Evolutionary conservation across 2,329 filamentous ascomycete genomes (phyloP), one percentile per base, ranked within the genome.

Genomic region (Ophiostoma ulmi): DNA sequence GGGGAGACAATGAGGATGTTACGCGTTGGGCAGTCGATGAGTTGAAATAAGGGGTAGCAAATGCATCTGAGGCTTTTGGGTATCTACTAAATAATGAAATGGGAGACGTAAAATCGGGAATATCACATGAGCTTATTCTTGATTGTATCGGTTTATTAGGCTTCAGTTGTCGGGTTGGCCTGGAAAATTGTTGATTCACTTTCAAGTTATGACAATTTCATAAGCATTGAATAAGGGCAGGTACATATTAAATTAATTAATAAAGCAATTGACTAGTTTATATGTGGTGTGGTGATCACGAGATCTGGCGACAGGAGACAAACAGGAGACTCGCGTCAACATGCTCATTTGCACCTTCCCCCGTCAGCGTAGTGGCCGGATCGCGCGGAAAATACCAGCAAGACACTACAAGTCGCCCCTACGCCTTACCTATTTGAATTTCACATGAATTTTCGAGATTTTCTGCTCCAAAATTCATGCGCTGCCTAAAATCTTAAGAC

Each of bases 301-400:
- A 63, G 58, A 63, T 35, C 58, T 63, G 58, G 58, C 58, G 58
- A 63, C 58, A 63, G 58, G 26, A 63, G 58, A 63, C 58, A 36
- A 63, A 63, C 58, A 63, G 58, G 58, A 63, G 58, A 63, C 58
- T 55, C 58, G 58, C 58, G 52, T 58, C 52, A 10, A 58, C 17
- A 11, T 58, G 48, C 48, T 8, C 55, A 61, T 31, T 31, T 22
- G 22, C 55, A 31, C 58, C 26, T 63, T 7, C 52, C 39, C 13
- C 26, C 58, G 10, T 35, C 58, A 63, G 58, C 58, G 58, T 36
- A 36, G 58, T 13, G 26, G 58, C 58, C 58, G 58, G 58, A 35
- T 17, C 4, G 58, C 58, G 58, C 58, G 58, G 58, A 36, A 26
- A 31, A 63, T 13, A 26, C 10, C 58, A 63, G 52, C 52, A 48